Percentiles rank a stretch among this genome's conserved stretches.
These are phyloP conservation scores for Grammothele lineata DNA, from an alignment of 768 basidiomycete genomes.

Conservation along the genomic window DNA sequence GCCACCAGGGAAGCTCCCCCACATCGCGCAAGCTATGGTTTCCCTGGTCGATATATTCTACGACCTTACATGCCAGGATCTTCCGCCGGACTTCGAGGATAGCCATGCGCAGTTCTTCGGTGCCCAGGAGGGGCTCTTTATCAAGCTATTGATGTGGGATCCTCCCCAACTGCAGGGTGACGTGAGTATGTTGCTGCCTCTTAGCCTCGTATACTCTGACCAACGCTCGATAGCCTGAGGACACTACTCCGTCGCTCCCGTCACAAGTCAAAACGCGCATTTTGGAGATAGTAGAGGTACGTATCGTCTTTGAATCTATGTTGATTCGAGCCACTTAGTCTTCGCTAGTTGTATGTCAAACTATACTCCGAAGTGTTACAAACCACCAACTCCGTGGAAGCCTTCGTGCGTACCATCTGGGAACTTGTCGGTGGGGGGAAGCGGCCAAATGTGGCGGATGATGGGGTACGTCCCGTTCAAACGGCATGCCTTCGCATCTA, in stretches of 20 bases:
- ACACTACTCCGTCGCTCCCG: constrained; percentile 78
- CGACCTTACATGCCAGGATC: constrained; percentile 92
- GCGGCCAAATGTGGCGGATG: constrained; percentile 67
- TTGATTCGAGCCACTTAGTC: background rate
- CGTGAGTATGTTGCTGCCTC: constrained; percentile 42
- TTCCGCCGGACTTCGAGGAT: constrained; percentile 94
- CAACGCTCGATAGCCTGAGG: constrained; percentile 54
- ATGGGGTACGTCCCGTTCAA: constrained; percentile 48
- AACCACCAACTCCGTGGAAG: constrained; percentile 56
- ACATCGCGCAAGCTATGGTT: constrained; percentile 70
- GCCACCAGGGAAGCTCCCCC: constrained; percentile 34
- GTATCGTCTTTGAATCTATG: too few species aligned
- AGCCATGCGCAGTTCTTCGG: constrained; percentile 79
- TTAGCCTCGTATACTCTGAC: background rate
- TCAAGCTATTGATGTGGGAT: constrained; percentile 80
- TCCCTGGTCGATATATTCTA: constrained; percentile 85
- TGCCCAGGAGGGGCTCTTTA: constrained; percentile 63
- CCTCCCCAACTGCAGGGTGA: constrained; percentile 63
- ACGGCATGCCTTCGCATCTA: background rate
- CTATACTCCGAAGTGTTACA: constrained; percentile 76
- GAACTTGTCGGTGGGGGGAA: constrained; percentile 70
- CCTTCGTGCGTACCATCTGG: constrained; percentile 90
- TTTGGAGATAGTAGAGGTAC: constrained; percentile 85
- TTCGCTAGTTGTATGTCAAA: constrained; percentile 67
- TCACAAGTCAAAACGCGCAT: constrained; percentile 86